phyloP scores from a whole-genome alignment of 2,329 filamentous ascomycete species.

The Oidium heveae region DNA sequence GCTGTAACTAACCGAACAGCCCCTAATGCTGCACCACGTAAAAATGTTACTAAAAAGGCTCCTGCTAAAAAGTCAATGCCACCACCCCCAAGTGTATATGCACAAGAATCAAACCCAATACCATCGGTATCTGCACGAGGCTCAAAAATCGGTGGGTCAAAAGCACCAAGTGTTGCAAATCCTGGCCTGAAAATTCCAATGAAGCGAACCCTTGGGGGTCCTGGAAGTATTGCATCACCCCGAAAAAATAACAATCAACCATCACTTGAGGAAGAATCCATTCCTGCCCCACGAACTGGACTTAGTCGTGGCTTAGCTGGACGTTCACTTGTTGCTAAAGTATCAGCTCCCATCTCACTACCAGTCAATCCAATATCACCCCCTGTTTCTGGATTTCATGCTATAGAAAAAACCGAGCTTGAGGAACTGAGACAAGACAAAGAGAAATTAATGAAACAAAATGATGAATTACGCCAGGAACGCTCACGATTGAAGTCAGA shows the following conservation, averaged over 20 bases:
- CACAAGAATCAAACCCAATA: constrained; percentile 27
- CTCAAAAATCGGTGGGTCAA: constrained; percentile 30
- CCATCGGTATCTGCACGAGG: constrained; percentile 31
- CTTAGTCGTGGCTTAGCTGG: constrained; percentile 48
- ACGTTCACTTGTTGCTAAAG: constrained; percentile 59
- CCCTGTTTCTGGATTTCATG: constrained; percentile 32
- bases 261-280: constrained; percentile 19
- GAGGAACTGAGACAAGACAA: constrained; percentile 70
- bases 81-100: constrained; percentile 19
- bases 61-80: constrained; percentile 23
- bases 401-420: constrained; percentile 74
- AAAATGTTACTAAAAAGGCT: constrained; percentile 16
- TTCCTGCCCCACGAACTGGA: constrained; percentile 10
- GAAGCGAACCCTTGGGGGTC: constrained; percentile 25
- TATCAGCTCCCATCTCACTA: constrained; percentile 27
- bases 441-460: constrained; percentile 47
- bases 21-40: constrained; percentile 18
- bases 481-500: constrained; percentile 61
- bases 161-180: constrained; percentile 22
- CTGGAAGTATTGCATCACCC: constrained; percentile 17
- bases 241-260: constrained; percentile 20
- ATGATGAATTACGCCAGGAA: constrained; percentile 63
- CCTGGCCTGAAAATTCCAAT: constrained; percentile 29
- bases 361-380: constrained; percentile 18
- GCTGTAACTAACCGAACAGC: constrained; percentile 31